These are phyloP conservation scores for Tetracentron sinense DNA, from an alignment of 164 flowering plant genomes.

Conservation along the genomic window DNA sequence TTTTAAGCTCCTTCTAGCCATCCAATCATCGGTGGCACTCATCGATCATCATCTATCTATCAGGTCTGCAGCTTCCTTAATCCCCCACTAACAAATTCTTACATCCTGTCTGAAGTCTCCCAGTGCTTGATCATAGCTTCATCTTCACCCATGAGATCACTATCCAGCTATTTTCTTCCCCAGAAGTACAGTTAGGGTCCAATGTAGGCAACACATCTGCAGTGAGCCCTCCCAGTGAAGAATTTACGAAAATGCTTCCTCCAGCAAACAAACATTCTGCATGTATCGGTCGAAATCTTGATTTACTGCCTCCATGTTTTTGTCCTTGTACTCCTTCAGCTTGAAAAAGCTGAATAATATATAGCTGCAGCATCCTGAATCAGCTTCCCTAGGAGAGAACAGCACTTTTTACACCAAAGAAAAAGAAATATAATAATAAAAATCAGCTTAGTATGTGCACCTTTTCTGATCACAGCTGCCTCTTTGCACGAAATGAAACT, in stretches of 20 bases:
- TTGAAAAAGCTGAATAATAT: constrained; percentile 87
- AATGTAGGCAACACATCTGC: constrained; percentile 21
- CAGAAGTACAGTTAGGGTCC: constrained; percentile 13
- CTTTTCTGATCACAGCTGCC: constrained; percentile 81
- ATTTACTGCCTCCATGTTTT: constrained; percentile 66
- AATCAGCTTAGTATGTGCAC: constrained; percentile 22
- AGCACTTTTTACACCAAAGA: constrained; percentile 6
- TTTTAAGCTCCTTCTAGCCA: constrained; percentile 28
- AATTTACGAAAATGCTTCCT: constrained; percentile 60
- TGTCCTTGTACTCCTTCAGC: constrained; percentile 72
- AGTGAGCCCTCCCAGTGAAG: constrained; percentile 24
- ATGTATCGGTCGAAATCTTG: constrained; percentile 91
- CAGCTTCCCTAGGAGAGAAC: background rate
- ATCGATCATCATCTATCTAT: constrained; percentile 30
- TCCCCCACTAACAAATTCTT: constrained; percentile 47
- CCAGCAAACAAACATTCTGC: constrained; percentile 66
- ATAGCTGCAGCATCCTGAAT: constrained; percentile 80
- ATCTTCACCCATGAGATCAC: constrained; percentile 37
- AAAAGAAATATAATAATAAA: background rate
- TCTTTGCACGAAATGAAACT: constrained; percentile 55
- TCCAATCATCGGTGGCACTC: constrained; percentile 12
- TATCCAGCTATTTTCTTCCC: constrained; percentile 22
- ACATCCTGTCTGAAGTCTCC: constrained; percentile 48
- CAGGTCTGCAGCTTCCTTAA: constrained; percentile 43
- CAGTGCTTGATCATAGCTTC: constrained; percentile 46